A percentile compares a stretch with the other conserved stretches of the same genome.
Conservation (phyloP, 768 basidiomycete genomes). For the Hirschioporus abietinus region DNA sequence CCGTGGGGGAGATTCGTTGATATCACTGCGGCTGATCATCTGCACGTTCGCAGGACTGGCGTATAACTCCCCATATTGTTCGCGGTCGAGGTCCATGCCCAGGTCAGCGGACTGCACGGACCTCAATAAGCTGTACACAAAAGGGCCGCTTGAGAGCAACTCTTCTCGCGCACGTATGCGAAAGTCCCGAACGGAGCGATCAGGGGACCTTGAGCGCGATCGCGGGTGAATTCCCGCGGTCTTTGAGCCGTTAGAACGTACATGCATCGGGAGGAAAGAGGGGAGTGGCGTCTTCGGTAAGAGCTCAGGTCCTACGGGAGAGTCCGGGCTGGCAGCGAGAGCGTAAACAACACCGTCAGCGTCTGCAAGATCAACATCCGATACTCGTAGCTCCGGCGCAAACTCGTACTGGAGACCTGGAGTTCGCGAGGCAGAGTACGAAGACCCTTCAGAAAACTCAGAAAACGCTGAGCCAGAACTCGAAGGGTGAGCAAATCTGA, state of each 20-base stretch:
- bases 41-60: not conserved
- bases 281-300: not conserved
- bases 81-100: not conserved
- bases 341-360: not conserved
- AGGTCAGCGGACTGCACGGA: not conserved
- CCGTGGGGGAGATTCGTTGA: not conserved
- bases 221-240: not conserved
- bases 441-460: not conserved
- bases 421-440: not conserved
- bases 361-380: not conserved
- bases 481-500: not conserved
- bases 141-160: not conserved
- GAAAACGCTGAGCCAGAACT: not conserved
- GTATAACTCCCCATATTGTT: not conserved
- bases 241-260: not conserved
- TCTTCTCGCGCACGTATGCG: not conserved
- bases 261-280: not conserved
- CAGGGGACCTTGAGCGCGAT: not conserved
- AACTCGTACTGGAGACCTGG: not conserved
- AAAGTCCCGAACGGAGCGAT: not conserved
- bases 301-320: not conserved
- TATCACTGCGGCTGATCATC: not conserved
- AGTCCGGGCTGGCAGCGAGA: not conserved
- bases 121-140: not conserved
- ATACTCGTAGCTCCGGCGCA: not conserved